Evolutionary conservation across 208 protist species (phyloP).

Genomic region (Wallacemonas rigidus): DNA sequence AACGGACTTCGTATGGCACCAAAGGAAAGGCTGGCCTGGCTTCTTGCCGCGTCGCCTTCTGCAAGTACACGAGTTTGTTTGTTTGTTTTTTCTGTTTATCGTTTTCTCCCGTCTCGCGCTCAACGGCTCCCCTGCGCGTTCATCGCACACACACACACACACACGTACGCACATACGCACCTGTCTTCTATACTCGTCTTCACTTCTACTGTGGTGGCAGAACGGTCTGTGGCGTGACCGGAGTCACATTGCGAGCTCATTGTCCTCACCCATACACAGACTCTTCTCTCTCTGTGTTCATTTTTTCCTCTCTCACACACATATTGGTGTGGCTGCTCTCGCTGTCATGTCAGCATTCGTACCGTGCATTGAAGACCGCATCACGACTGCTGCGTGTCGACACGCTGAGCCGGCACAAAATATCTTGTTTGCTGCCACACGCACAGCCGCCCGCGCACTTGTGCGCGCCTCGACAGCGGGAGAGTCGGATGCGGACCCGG

Average conservation of each 20-base stretch:
- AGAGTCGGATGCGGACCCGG: too few relatives aligned
- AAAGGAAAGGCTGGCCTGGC: too few relatives aligned
- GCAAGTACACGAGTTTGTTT: neutral
- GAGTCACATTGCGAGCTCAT: too few relatives aligned
- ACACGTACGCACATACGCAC: too few relatives aligned
- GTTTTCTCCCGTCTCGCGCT: neutral
- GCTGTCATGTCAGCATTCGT: slow-evolving; percentile 36
- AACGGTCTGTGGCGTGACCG: too few relatives aligned
- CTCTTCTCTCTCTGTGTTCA: slow-evolving; percentile 1
- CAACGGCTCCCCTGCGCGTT: neutral
- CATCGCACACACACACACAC: too few relatives aligned
- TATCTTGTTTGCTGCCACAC: slow-evolving; percentile 32
- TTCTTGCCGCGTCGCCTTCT: too few relatives aligned
- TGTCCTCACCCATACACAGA: too few relatives aligned
- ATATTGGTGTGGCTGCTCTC: neutral
- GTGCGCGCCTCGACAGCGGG: neutral
- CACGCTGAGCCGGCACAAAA: slow-evolving; percentile 37
- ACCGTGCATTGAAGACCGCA: slow-evolving; percentile 49
- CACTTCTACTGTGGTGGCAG: too few relatives aligned
- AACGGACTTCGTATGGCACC: too few relatives aligned
- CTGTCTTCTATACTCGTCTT: too few relatives aligned
- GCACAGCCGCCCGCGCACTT: slow-evolving; percentile 15
- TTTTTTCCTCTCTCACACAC: neutral
- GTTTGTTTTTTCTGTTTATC: slow-evolving; percentile 6
- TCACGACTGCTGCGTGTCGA: slow-evolving; percentile 24